Evolutionary conservation across 306 rosid genomes (phyloP).

Genomic region (Styphnolobium japonicum): DNA sequence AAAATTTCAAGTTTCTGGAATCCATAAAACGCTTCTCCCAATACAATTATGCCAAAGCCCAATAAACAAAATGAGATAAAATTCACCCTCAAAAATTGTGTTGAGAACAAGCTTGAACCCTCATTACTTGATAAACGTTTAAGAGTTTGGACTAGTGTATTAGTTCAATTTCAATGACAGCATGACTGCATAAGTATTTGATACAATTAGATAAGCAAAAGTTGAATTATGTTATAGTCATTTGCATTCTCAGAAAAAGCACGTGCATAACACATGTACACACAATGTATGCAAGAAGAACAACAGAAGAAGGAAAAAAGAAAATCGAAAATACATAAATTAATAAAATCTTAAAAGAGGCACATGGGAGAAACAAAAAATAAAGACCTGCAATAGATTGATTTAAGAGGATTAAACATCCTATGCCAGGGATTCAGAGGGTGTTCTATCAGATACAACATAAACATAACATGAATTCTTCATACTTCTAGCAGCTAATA

Average conservation of each 20-base stretch:
- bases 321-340: neutral
- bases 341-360: neutral
- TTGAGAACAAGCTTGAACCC: neutral
- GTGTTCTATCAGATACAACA: neutral
- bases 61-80: constrained; percentile 3
- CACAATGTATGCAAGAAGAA: neutral
- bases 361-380: neutral
- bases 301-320: neutral
- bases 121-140: neutral
- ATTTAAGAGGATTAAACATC: neutral
- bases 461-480: neutral
- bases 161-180: neutral
- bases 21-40: neutral
- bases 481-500: constrained; percentile 1
- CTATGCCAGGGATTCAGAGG: neutral
- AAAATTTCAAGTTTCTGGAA: neutral
- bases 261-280: neutral
- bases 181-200: neutral
- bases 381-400: neutral
- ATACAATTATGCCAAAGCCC: neutral
- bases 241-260: neutral
- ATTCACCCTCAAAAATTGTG: neutral
- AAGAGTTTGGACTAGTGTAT: neutral
- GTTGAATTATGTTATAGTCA: neutral
- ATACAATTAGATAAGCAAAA: constrained; percentile 5